Evolutionary conservation across 2,329 filamentous ascomycete species (phyloP), one percentile per base, ranked within the genome.

Genomic region (Fusarium humuli): DNA sequence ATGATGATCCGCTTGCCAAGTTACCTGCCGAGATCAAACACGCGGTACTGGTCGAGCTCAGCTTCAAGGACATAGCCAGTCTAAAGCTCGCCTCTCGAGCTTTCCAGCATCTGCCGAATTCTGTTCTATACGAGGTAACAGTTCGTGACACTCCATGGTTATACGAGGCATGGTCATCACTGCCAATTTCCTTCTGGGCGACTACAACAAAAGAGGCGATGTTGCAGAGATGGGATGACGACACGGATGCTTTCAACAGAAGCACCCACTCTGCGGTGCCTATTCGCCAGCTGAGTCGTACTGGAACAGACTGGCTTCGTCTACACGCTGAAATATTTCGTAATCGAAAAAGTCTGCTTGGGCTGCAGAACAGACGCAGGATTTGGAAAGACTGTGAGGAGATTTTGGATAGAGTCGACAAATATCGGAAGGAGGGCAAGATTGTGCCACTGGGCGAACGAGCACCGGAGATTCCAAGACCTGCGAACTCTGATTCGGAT

Each of bases 111-210:
- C 22, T 73, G 1, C 61, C 71, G 0, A 42, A 57, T 11, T n/a
- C 27, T 2, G 37, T 73, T 0, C 56, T 71, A 16, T 58, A 57
- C 12, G 14, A 53, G 2, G 13, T 69, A 1, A 61, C 57, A 5
- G 10, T 73, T 5, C 58, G 59, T 12, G 45, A 68, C 3, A 47
- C 47, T 0, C 69, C 72, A 7, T 73, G 69, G 67, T 10, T 72
- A 6, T 72, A 63, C 12, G 72, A 73, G 34, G 67, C 69, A 14
- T 74, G 71, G 67, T 53, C 46, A 1, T n/a, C 45, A 3, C n/a
- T 55, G 4, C 53, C 60, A 5, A 37, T 66, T 10, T 73, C 71
- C 5, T 69, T 59, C 30, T 73, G 67, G 63, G 48, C 60, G 6
- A 67, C 67, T 0, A 71, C 50, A 6, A 63, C 66, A 7, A 46